These are phyloP conservation scores for Effrenium voratum DNA, from an alignment of 73 alveolate genomes.

Conservation along the genomic window DNA sequence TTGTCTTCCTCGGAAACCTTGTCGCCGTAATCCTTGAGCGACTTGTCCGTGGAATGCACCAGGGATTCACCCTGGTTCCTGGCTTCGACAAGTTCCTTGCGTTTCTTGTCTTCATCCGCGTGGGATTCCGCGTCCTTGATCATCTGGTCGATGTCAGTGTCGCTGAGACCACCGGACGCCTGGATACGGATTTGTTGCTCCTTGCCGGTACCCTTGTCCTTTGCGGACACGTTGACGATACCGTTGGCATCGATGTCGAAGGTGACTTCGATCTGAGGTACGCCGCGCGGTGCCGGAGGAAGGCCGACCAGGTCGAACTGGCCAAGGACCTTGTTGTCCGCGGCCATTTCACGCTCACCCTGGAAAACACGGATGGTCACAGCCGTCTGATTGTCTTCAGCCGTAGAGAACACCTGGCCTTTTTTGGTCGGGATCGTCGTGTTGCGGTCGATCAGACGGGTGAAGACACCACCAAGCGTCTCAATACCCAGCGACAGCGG, in stretches of 20 bases:
- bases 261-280: constrained; percentile 95
- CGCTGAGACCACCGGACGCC: not conserved
- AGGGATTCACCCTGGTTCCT: not conserved
- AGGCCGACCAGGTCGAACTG: constrained; percentile 98
- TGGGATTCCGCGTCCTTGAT: not conserved
- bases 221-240: constrained; percentile 98
- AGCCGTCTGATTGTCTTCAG: constrained; percentile 95
- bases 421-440: constrained; percentile 99
- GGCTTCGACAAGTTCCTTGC: not conserved
- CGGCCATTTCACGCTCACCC: constrained; percentile 99
- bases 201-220: constrained; percentile 99
- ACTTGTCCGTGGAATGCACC: not conserved
- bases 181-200: constrained; percentile 97
- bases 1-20: not conserved
- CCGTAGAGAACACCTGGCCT: constrained; percentile 99
- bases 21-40: not conserved
- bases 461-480: constrained; percentile 99
- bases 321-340: constrained; percentile 99
- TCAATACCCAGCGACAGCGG: constrained; percentile 99
- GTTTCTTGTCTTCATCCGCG: not conserved
- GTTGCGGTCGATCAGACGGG: constrained; percentile 99
- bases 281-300: constrained; percentile 99
- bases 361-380: constrained; percentile 96
- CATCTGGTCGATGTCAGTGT: not conserved
- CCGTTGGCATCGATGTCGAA: constrained; percentile 99